These are phyloP conservation scores for Coniophora puteana DNA, from an alignment of 1,284 basidiomycete species.

Conservation along the genomic window DNA sequence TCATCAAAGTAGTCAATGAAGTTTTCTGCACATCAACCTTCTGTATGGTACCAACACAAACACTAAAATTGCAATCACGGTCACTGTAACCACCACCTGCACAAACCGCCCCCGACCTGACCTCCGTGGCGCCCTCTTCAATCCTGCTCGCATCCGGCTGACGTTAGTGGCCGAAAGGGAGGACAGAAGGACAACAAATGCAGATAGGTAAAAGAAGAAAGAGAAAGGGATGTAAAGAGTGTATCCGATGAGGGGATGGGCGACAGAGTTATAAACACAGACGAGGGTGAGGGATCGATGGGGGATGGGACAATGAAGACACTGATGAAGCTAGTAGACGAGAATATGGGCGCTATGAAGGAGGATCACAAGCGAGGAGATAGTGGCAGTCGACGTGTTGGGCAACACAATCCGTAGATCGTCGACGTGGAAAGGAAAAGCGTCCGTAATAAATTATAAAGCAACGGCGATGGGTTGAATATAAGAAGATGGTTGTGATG, in stretches of 20 bases:
- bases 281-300: constrained; percentile 8
- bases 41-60: not conserved
- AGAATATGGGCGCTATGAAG: constrained; percentile 28
- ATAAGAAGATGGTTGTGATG: constrained; percentile 22
- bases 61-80: not conserved
- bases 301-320: constrained; percentile 15
- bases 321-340: constrained; percentile 18
- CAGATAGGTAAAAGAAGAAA: constrained; percentile 25
- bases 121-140: constrained; percentile 67
- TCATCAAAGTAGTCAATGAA: not conserved
- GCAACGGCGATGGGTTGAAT: constrained; percentile 29
- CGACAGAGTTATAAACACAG: no score
- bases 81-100: constrained; percentile 8
- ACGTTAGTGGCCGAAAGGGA: constrained; percentile 43
- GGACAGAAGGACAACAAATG: constrained; percentile 62
- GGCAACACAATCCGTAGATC: no score
- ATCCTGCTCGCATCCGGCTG: constrained; percentile 53
- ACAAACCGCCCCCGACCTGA: constrained; percentile 12
- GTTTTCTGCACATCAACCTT: not conserved
- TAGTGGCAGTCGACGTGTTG: no score
- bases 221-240: constrained; percentile 17
- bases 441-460: constrained; percentile 63
- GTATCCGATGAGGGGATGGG: constrained; percentile 15
- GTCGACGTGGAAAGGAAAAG: constrained; percentile 58
- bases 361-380: constrained; percentile 22